Base-by-base conservation (phyloP, 2,329 filamentous ascomycete genomes). In the Fulvia fulva region DNA sequence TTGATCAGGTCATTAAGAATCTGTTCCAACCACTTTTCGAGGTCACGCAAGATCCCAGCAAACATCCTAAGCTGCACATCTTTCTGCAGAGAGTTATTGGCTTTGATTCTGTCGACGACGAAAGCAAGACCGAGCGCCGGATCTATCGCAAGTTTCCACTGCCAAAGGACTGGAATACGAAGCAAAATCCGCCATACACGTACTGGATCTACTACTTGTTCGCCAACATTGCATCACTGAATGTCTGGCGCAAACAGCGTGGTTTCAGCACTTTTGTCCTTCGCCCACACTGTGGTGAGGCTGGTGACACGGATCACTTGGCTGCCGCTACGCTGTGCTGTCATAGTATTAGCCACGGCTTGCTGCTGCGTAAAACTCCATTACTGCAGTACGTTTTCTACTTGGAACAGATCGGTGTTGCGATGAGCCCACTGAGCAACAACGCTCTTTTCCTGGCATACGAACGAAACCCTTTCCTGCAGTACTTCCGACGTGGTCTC, bases 151-250 rank as follows among this genome's bases (percentile, higher is more conserved):
- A 99, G 73, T 99, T 96, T 66, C 94, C 94, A 0, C 87, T 94
- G 22, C 93, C 94, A 4, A 89, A 86, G 61, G 86, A 86, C 55
- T 99, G 94, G 94, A 84, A 87, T 63, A 91, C 91, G 0, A 91
- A 89, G 68, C 92, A 97, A 74, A 99, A 99, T 70, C 94, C 94
- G 14, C 94, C 94, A 0, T 99, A 99, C 77, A 97, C 89, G 72
- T 99, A 99, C 77, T 99, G 94, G 94, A 89, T 97, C 71, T 99
- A 99, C 76, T 96, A 96, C 71, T 81, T 97, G 54, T 97, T 94
- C 70, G 87, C 94, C 63, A 99, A 99, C 74, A 91, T 97, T 74
- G 83, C 88, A 0, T 96, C 92, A 9, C 81, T 99, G 67, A 99
- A 99, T 71, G 84, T 88, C 58, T 97, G 90, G 88, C 86, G 94